A percentile compares a stretch with the other conserved stretches of the same genome.
Conservation (phyloP, 108 stramenopile genomes). For the Nitzschia sp. region DNA sequence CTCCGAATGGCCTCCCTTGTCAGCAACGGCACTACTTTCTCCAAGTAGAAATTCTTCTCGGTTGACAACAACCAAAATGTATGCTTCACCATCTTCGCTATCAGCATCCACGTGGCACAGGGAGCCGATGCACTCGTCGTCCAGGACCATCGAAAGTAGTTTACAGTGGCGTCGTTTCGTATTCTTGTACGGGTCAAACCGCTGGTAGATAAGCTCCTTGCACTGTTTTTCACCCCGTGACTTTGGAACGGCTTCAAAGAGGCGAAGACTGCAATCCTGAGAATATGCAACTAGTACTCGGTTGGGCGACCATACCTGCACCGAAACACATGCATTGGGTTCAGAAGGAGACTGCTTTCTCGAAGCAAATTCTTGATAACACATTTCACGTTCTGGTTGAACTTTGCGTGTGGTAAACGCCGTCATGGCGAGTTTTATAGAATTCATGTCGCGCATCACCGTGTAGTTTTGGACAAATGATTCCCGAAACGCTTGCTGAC, state of each 20-base stretch:
- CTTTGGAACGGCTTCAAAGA: slow-evolving; percentile 33
- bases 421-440: slow-evolving; percentile 23
- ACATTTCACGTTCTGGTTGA: slow-evolving; percentile 5
- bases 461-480: slow-evolving; percentile 42
- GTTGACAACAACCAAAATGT: slow-evolving; percentile 26
- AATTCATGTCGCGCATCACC: slow-evolving; percentile 35
- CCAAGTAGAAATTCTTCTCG: slow-evolving; percentile 44
- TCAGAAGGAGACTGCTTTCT: background rate
- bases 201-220: slow-evolving; percentile 38
- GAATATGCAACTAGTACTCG: slow-evolving; percentile 44
- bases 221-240: slow-evolving; percentile 21
- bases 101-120: slow-evolving; percentile 39
- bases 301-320: slow-evolving; percentile 44
- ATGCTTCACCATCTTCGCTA: background rate
- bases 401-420: slow-evolving; percentile 24
- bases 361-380: slow-evolving; percentile 2
- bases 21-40: background rate
- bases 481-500: slow-evolving; percentile 21
- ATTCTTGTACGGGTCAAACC: slow-evolving; percentile 47
- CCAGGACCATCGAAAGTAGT: slow-evolving; percentile 42
- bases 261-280: slow-evolving; percentile 44
- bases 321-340: slow-evolving; percentile 20
- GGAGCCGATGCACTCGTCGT: slow-evolving; percentile 44
- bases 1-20: slow-evolving; percentile 3
- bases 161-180: slow-evolving; percentile 34